These are phyloP conservation scores for Arabidopsis thaliana DNA, from an alignment of 345 rosid genomes.

Conservation along the genomic window DNA sequence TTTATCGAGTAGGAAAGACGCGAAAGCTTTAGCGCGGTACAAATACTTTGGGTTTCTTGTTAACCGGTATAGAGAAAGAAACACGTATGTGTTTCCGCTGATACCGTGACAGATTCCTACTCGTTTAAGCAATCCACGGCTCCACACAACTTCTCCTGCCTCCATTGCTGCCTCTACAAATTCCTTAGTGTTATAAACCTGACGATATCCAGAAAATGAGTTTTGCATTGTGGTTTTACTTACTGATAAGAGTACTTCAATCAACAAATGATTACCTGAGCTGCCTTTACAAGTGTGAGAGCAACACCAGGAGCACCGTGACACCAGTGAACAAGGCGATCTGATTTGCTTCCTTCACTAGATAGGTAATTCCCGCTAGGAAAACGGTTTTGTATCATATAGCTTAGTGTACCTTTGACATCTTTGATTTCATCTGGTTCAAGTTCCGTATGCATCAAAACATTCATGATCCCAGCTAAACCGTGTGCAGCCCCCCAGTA, in stretches of 20 bases:
- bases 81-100: slow-evolving; percentile 66
- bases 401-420: slow-evolving; percentile 58
- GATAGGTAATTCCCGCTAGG: slow-evolving; percentile 67
- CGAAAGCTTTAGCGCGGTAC: slow-evolving; percentile 65
- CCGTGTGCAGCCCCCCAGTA: slow-evolving; percentile 88
- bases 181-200: slow-evolving; percentile 58
- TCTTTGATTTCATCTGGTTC: slow-evolving; percentile 64
- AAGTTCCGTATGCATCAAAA: slow-evolving; percentile 63
- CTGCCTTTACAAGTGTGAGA: slow-evolving; percentile 68
- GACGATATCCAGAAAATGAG: slow-evolving; percentile 14
- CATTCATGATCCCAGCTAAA: slow-evolving; percentile 71
- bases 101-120: slow-evolving; percentile 80
- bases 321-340: slow-evolving; percentile 76
- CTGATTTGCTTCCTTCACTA: slow-evolving; percentile 55
- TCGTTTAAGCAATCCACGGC: slow-evolving; percentile 67
- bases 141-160: slow-evolving; percentile 70
- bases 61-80: slow-evolving; percentile 58
- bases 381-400: slow-evolving; percentile 59
- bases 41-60: slow-evolving; percentile 57
- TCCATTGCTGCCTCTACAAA: slow-evolving; percentile 64
- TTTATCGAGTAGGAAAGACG: slow-evolving; percentile 60
- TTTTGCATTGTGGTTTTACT: background rate
- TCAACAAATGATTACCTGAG: slow-evolving; percentile 51
- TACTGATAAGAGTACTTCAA: background rate
- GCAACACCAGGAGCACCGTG: slow-evolving; percentile 80